phyloP scores from a whole-genome alignment of 805 yeast species.

The Vanderwaltozyma polyspora region DNA sequence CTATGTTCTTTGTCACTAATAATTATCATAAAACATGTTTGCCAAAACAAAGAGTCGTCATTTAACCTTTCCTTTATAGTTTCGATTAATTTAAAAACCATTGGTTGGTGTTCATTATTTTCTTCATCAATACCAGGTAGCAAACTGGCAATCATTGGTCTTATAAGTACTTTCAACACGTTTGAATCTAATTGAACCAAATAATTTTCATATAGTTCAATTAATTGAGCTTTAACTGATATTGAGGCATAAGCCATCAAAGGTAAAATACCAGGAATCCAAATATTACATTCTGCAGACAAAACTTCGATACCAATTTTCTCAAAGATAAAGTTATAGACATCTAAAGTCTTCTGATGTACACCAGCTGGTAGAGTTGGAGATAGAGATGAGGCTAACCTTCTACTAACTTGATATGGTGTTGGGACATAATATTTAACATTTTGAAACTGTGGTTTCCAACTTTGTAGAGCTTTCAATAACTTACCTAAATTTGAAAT shows the following conservation, averaged over 20 bases:
- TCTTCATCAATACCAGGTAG: constrained; percentile 91
- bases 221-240: constrained; percentile 70
- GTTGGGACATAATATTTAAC: constrained; percentile 53
- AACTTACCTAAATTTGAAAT: constrained; percentile 78
- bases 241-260: constrained; percentile 81
- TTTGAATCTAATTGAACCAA: constrained; percentile 41
- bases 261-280: constrained; percentile 91
- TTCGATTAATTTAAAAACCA: constrained; percentile 51
- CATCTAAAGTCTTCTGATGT: constrained; percentile 74
- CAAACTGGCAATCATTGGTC: constrained; percentile 62
- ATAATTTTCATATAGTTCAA: constrained; percentile 49
- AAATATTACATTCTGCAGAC: constrained; percentile 45
- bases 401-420: constrained; percentile 52
- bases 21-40: constrained; percentile 57
- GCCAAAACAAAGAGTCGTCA: constrained; percentile 81
- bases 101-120: constrained; percentile 66
- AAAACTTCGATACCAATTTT: constrained; percentile 47
- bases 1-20: constrained; percentile 71
- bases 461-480: constrained; percentile 54
- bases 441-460: constrained; percentile 29
- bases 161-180: constrained; percentile 43
- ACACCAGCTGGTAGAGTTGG: constrained; percentile 90
- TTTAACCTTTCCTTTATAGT: constrained; percentile 42
- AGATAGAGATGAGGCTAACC: constrained; percentile 69
- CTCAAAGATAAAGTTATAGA: constrained; percentile 61